phyloP scores from a whole-genome alignment of 345 rosid species.

The Acer negundo region DNA sequence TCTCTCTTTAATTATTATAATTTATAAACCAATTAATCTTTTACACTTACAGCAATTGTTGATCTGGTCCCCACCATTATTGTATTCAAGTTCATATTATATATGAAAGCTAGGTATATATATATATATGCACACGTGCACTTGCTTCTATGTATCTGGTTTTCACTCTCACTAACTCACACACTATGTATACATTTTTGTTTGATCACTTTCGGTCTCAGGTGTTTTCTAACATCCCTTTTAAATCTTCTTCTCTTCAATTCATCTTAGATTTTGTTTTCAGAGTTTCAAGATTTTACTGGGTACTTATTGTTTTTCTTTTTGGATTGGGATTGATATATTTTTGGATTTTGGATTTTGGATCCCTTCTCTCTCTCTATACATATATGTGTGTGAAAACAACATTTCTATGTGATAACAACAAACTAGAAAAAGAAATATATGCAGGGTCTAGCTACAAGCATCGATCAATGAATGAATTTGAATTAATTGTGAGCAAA shows the following conservation, averaged over 20 bases:
- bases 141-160: conserved; percentile 4
- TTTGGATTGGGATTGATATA: conserved; percentile 4
- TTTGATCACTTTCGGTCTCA: conserved; percentile 27
- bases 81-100: background rate
- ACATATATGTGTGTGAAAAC: too few species aligned
- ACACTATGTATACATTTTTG: background rate
- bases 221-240: conserved; percentile 19
- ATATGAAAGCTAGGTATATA: too few species aligned
- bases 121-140: conserved; percentile 36
- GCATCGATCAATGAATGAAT: conserved; percentile 4
- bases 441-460: background rate
- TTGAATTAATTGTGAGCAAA: too few species aligned
- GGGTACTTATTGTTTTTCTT: background rate
- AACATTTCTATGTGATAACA: conserved; percentile 21
- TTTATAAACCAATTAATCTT: background rate
- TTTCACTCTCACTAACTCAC: background rate
- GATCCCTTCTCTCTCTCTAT: background rate
- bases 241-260: background rate
- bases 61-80: conserved; percentile 32
- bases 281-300: conserved; percentile 4
- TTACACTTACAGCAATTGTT: conserved; percentile 6
- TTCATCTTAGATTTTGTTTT: conserved; percentile 23
- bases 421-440: conserved; percentile 19
- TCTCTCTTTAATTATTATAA: too few species aligned
- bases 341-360: background rate